Evolutionary conservation across 2,329 filamentous ascomycete genomes (phyloP).

Genomic region (Pseudovirgaria hyperparasitica): DNA sequence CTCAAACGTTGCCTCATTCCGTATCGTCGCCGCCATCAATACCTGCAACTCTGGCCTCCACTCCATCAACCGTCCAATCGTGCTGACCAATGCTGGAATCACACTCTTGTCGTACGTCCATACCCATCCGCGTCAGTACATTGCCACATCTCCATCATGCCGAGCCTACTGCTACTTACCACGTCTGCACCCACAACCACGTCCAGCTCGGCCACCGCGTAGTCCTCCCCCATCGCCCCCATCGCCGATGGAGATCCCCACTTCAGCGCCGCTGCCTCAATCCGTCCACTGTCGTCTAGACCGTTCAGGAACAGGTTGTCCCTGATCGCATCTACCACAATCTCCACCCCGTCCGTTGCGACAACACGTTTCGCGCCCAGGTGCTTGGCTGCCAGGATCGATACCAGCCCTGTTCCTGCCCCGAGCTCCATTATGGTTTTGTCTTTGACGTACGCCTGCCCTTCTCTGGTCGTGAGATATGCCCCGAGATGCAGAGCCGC

Average conservation of each 20-base stretch:
- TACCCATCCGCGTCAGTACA: conserved; percentile 8
- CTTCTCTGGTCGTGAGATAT: conserved; percentile 41
- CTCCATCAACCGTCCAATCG: conserved; percentile 48
- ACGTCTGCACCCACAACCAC: conserved; percentile 65
- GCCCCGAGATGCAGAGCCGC: conserved; percentile 61
- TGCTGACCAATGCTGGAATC: conserved; percentile 51
- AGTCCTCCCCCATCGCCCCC: conserved; percentile 43
- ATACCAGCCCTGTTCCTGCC: conserved; percentile 63
- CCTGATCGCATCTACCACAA: conserved; percentile 54
- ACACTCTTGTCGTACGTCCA: conserved; percentile 57
- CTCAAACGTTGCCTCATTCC: conserved; percentile 57
- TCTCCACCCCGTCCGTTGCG: conserved; percentile 62
- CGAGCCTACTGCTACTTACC: conserved; percentile 25
- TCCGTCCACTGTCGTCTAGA: conserved; percentile 27
- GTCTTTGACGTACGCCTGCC: conserved; percentile 34
- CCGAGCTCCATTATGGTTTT: conserved; percentile 60
- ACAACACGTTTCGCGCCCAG: conserved; percentile 47
- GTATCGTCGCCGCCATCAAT: conserved; percentile 56
- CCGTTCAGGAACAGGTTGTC: conserved; percentile 58
- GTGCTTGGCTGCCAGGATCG: conserved; percentile 59
- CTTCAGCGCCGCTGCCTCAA: conserved; percentile 43
- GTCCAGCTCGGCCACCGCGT: conserved; percentile 38
- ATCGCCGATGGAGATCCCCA: conserved; percentile 52
- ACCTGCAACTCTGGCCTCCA: conserved; percentile 44
- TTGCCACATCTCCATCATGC: conserved; percentile 7